Evolutionary conservation across 768 basidiomycete species (phyloP), one percentile per base, ranked within the genome.

Genomic region (Crepidotus variabilis): DNA sequence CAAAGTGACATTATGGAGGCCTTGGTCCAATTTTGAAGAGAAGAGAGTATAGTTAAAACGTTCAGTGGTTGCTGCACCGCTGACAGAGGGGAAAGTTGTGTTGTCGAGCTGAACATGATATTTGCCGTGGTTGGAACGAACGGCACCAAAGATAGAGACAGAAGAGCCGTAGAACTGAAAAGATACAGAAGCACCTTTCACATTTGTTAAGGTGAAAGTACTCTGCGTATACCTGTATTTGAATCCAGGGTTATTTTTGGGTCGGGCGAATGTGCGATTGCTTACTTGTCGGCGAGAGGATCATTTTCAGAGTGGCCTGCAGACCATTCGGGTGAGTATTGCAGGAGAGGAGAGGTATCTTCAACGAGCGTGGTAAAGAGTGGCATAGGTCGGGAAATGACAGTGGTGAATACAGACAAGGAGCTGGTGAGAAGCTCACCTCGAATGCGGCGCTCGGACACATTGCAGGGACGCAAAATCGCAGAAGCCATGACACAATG

Each of bases 111-210:
- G 59, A 18, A 65, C 62, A 56, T 66, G 58, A 56, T 66, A 68
- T 7, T 58, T 60, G 2, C 78, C 76, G 56, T 78, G 75, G 52
- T 77, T 76, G 4, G 23, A 8, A 10, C 78, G 69, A 45, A 70
- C 71, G 1, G 76, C 68, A 4, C 78, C 78, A 43, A 69, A 77
- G n/a, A 79, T 63, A 56, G 64, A 66, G 28, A 78, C 54, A 13
- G 61, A 62, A 5, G 73, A 72, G 2, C 77, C 78, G 50, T 75
- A 74, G 65, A 77, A 79, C 22, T 36, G 47, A 56, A 78, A 70
- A 0, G 65, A 59, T 1, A 63, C 69, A 2, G 61, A 52, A 1
- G 70, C 69, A 6, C 65, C 66, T 14, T 67, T 60, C 1, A 62
- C 51, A 22, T 71, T 65, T 18, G 74, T 76, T 3, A 65, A 56